phyloP scores from a whole-genome alignment of 495 filamentous ascomycete species.

The Podospora bellae-mahoneyi region DNA sequence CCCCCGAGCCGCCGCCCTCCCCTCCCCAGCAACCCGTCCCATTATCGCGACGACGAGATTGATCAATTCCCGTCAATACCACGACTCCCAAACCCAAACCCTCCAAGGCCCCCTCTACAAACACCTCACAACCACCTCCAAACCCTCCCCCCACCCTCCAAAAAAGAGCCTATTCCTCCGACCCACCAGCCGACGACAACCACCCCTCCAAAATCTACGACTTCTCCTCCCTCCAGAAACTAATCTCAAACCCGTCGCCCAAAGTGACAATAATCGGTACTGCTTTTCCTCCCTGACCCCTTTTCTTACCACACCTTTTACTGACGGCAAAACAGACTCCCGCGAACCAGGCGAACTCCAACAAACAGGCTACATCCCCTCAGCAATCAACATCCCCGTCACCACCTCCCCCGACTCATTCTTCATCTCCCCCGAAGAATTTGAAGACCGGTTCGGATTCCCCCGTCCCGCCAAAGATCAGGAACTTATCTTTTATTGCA shows the following conservation, averaged over 20 bases:
- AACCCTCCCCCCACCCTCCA: not conserved
- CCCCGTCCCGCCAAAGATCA: slow-evolving; percentile 52
- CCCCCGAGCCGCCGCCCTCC: too few species aligned
- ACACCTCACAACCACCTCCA: not conserved
- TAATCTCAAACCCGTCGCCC: not conserved
- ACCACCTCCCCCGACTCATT: slow-evolving; percentile 71
- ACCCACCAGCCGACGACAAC: not conserved
- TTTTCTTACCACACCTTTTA: too few species aligned
- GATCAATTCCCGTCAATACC: not conserved
- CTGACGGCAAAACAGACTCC: slow-evolving; percentile 52
- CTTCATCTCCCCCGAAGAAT: slow-evolving; percentile 69
- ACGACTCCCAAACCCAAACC: not conserved
- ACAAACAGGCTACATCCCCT: slow-evolving; percentile 70
- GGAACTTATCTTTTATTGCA: slow-evolving; percentile 87
- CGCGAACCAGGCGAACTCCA: slow-evolving; percentile 79
- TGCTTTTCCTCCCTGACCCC: not conserved
- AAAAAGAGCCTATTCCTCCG: slow-evolving; percentile 1
- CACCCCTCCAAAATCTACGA: not conserved
- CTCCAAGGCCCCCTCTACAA: not conserved
- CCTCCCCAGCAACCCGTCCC: not conserved
- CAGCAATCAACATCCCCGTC: slow-evolving; percentile 75
- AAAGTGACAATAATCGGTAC: slow-evolving; percentile 21
- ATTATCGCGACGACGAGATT: not conserved
- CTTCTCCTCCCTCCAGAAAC: not conserved
- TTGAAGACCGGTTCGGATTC: slow-evolving; percentile 69